Base-by-base conservation (phyloP, 1,284 basidiomycete genomes). In the Irpex lacteus region DNA sequence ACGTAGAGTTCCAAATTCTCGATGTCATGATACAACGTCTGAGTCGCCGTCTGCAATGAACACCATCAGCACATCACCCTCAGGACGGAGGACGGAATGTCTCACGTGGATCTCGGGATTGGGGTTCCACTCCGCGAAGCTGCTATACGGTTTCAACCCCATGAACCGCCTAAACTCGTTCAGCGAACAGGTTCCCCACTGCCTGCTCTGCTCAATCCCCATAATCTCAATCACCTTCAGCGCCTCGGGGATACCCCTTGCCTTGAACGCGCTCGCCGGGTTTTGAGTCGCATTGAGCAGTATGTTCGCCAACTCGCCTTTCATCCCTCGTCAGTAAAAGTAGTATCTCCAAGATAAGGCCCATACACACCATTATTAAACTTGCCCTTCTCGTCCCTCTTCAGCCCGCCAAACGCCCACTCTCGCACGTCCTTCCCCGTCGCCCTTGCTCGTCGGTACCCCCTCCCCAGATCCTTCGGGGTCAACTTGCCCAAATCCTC, bases 41-140 rank as follows among this genome's bases (percentile, higher is more conserved):
- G 81, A 0, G 94, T 94, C 0, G 88, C 83, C 26, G 73, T 78
- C 88, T 91, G 53, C 37, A 21, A 21, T 19, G 18, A 52, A 7
- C 40, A 7, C 5, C 11, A 38, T 50, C 57, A 60, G 40, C 6
- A 47, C 56, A 7, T 40, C 15, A 15, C 5, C 54, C 53, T 50
- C 3, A 15, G 13, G 66, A 60, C 21, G 59, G 44, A 15, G 8
- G 15, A 44, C 36, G 44, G 4, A 62, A 66, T 36, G 13, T 36
- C 85, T 70, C 69, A 89, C 86, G 60, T 85, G 76, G 62, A 95
- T 85, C 54, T 81, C 76, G 8, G 81, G 75, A 67, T 92, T 82
- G 0, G 84, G 78, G 72, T 95, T 95, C 94, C 94, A 95, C 67
- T 94, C 89, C 69, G 81, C 71, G 76, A 94, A 94, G 44, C 68